Evolutionary conservation across 331 rosid genomes (phyloP).

Genomic region (Malus hybrid): DNA sequence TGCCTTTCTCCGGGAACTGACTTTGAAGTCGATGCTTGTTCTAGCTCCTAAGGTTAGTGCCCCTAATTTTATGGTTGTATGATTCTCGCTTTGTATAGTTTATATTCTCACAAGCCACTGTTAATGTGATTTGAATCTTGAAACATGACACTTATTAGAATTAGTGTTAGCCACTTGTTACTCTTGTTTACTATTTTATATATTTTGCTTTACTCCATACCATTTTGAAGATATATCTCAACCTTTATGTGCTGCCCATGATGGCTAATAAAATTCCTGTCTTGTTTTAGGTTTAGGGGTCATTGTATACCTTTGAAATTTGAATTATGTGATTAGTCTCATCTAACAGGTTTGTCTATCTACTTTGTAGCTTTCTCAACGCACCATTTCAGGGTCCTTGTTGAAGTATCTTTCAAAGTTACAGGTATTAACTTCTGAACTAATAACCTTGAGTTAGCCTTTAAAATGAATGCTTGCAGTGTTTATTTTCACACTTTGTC

Average conservation of each 20-base stretch:
- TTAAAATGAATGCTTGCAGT: background rate
- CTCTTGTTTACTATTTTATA: background rate
- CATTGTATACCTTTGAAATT: background rate
- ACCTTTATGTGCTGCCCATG: background rate
- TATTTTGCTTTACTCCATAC: background rate
- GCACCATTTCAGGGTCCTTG: constrained; percentile 79
- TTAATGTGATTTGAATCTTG: background rate
- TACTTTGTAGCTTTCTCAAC: constrained; percentile 70
- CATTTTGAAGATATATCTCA: background rate
- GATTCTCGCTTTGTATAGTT: background rate
- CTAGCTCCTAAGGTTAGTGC: constrained; percentile 72
- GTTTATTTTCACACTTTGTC: constrained; percentile 7
- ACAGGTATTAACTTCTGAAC: constrained; percentile 50
- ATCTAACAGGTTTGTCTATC: constrained; percentile 1
- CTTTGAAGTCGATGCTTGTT: constrained; percentile 84
- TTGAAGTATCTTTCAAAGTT: constrained; percentile 85
- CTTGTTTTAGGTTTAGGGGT: background rate
- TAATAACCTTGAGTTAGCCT: constrained; percentile 3
- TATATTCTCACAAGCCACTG: background rate
- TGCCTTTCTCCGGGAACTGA: constrained; percentile 87
- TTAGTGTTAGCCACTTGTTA: background rate
- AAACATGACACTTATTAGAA: background rate
- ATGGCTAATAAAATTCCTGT: background rate
- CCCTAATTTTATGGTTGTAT: constrained; percentile 5
- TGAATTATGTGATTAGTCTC: background rate